Percentiles rank a stretch among this genome's conserved stretches.
These are phyloP conservation scores for Calonectria henricotiae DNA, from an alignment of 2,329 filamentous ascomycete species.

Conservation along the genomic window DNA sequence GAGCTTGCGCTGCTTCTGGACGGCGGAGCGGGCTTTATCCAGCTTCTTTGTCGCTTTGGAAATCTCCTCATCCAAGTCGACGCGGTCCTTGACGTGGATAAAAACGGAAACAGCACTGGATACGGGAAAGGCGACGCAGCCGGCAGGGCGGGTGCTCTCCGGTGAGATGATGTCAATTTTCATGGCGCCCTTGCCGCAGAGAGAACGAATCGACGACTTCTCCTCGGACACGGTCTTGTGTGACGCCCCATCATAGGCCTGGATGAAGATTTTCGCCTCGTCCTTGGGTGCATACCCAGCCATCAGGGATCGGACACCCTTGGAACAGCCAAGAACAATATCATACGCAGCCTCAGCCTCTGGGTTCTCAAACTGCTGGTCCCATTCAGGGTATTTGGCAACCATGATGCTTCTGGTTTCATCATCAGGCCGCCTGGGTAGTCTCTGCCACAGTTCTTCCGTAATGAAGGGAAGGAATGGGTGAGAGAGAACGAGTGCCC, in stretches of 20 bases:
- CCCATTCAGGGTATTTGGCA: slow-evolving; percentile 79
- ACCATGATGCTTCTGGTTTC: slow-evolving; percentile 81
- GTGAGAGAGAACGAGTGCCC: slow-evolving; percentile 81
- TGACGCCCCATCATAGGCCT: slow-evolving; percentile 77
- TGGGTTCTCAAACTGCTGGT: slow-evolving; percentile 75
- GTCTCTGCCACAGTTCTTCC: slow-evolving; percentile 88
- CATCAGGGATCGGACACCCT: slow-evolving; percentile 81
- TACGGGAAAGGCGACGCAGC: slow-evolving; percentile 86
- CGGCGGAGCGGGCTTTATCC: slow-evolving; percentile 77
- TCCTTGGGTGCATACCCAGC: slow-evolving; percentile 83
- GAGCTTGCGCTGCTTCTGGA: slow-evolving; percentile 84
- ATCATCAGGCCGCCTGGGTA: slow-evolving; percentile 82
- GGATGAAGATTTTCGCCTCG: slow-evolving; percentile 78
- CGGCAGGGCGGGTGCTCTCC: slow-evolving; percentile 75
- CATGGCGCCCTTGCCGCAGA: slow-evolving; percentile 82
- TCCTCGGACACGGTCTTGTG: slow-evolving; percentile 78
- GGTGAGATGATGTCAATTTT: slow-evolving; percentile 75
- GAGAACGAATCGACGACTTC: slow-evolving; percentile 80
- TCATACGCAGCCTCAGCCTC: slow-evolving; percentile 83
- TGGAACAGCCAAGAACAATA: slow-evolving; percentile 80
- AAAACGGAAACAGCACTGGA: slow-evolving; percentile 83
- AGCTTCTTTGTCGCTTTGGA: slow-evolving; percentile 85
- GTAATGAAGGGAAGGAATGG: slow-evolving; percentile 89
- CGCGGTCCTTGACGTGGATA: slow-evolving; percentile 85
- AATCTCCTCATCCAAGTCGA: slow-evolving; percentile 89